Evolutionary conservation across 1,139 yeast genomes (phyloP).

Genomic region (Kodamaea anthophila): DNA sequence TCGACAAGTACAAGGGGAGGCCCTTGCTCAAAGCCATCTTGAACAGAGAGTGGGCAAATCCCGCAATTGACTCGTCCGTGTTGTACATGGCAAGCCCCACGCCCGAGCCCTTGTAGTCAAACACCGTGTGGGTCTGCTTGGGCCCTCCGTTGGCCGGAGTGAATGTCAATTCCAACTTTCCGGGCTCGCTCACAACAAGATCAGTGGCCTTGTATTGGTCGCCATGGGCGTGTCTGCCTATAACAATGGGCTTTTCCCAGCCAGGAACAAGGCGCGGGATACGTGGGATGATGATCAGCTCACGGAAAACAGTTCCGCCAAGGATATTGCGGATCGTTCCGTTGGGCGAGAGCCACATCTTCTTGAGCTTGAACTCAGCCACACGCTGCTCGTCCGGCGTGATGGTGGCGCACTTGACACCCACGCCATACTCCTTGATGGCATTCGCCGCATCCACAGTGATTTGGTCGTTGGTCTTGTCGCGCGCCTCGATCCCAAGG

Average conservation of each 20-base stretch:
- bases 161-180: constrained; percentile 71
- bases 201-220: constrained; percentile 96
- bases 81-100: constrained; percentile 93
- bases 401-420: constrained; percentile 94
- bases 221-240: constrained; percentile 96
- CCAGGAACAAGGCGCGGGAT: constrained; percentile 87
- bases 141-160: constrained; percentile 67
- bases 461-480: constrained; percentile 79
- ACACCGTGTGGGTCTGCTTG: constrained; percentile 54
- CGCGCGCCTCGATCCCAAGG: constrained; percentile 79
- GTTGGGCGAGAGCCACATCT: constrained; percentile 97
- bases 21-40: constrained; percentile 75
- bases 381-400: constrained; percentile 98
- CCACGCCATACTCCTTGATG: constrained; percentile 81
- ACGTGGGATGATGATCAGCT: constrained; percentile 85
- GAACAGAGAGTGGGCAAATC: constrained; percentile 90
- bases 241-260: constrained; percentile 92
- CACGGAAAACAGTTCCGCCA: constrained; percentile 96
- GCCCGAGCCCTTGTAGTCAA: constrained; percentile 69
- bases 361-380: constrained; percentile 78
- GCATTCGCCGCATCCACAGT: constrained; percentile 90
- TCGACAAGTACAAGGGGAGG: constrained; percentile 76
- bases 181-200: constrained; percentile 70
- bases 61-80: constrained; percentile 83
- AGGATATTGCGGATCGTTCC: constrained; percentile 93